Evolutionary conservation across 2,329 filamentous ascomycete genomes (phyloP).

Genomic region (Phaeosphaeriaceae sp.): DNA sequence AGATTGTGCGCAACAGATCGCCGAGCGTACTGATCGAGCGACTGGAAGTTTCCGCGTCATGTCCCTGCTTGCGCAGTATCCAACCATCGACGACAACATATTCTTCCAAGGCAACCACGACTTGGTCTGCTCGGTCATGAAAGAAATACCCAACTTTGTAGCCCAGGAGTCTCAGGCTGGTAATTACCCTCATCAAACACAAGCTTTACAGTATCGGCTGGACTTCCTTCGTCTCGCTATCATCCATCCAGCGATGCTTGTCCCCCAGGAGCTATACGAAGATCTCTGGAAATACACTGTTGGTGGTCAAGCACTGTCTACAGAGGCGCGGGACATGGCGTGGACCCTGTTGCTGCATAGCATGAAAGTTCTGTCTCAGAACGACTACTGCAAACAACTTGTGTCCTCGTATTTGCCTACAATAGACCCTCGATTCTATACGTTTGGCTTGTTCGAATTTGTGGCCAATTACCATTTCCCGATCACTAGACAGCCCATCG

Average conservation of each 20-base stretch:
- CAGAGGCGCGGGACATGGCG: conserved; percentile 68
- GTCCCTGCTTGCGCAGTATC: conserved; percentile 39
- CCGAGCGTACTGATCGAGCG: conserved; percentile 66
- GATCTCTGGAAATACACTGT: conserved; percentile 77
- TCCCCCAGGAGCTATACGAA: conserved; percentile 67
- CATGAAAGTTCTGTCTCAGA: conserved; percentile 25
- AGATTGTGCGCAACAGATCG: conserved; percentile 73
- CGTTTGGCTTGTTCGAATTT: conserved; percentile 68
- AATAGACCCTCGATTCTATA: conserved; percentile 66
- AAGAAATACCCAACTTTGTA: conserved; percentile 50
- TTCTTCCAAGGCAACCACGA: conserved; percentile 37
- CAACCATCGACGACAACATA: conserved; percentile 16
- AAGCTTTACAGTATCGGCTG: conserved; percentile 49
- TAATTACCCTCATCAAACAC: conserved; percentile 14
- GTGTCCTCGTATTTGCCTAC: conserved; percentile 62
- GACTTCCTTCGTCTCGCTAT: conserved; percentile 68
- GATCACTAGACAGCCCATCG: conserved; percentile 18
- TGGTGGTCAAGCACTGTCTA: conserved; percentile 65
- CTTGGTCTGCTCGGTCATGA: conserved; percentile 40
- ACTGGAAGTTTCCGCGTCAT: conserved; percentile 75
- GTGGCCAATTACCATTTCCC: conserved; percentile 56
- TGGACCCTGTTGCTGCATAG: conserved; percentile 61
- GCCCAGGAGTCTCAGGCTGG: conserved; percentile 22
- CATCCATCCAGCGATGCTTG: conserved; percentile 64
- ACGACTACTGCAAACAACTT: conserved; percentile 40